Percentiles rank a stretch among this genome's conserved stretches.
phyloP scores from a whole-genome alignment of 345 rosid genomes.

The Citrus medica region DNA sequence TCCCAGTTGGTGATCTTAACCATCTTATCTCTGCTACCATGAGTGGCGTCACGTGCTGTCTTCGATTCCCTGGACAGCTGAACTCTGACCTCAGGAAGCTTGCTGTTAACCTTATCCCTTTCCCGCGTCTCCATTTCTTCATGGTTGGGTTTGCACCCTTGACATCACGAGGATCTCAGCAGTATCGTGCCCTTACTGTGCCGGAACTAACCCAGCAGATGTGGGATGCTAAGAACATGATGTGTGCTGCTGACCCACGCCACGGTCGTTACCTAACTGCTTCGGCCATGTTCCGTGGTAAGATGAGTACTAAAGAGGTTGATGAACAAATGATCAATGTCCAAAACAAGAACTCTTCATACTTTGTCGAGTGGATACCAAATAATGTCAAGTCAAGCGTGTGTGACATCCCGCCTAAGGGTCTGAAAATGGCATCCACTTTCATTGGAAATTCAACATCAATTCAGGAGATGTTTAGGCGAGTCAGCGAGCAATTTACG shows the following conservation, averaged over 20 bases:
- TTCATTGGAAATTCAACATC: conserved; percentile 29
- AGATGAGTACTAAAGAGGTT: conserved; percentile 32
- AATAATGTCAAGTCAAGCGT: conserved; percentile 29
- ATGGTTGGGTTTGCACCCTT: conserved; percentile 32
- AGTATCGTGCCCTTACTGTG: conserved; percentile 23
- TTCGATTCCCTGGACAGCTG: conserved; percentile 31
- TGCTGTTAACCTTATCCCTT: conserved; percentile 30
- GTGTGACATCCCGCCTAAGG: conserved; percentile 31
- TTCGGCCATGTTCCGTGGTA: conserved; percentile 30
- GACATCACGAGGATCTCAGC: conserved; percentile 33
- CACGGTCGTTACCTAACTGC: conserved; percentile 33
- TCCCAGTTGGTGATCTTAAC: conserved; percentile 29
- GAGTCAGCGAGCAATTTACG: conserved; percentile 27
- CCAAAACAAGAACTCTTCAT: conserved; percentile 30
- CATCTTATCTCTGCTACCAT: conserved; percentile 31
- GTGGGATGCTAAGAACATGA: conserved; percentile 34
- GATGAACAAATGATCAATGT: conserved; percentile 31
- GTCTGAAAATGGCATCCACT: conserved; percentile 27
- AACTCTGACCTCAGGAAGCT: conserved; percentile 34
- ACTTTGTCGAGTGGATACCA: conserved; percentile 32
- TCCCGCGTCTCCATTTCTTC: conserved; percentile 34
- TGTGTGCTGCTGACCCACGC: conserved; percentile 35
- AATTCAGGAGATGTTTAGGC: conserved; percentile 29
- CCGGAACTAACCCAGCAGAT: conserved; percentile 30
- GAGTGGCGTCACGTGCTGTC: conserved; percentile 33